phyloP scores from a whole-genome alignment of 164 flowering plant species.

The Kalanchoe fedtschenkoi region DNA sequence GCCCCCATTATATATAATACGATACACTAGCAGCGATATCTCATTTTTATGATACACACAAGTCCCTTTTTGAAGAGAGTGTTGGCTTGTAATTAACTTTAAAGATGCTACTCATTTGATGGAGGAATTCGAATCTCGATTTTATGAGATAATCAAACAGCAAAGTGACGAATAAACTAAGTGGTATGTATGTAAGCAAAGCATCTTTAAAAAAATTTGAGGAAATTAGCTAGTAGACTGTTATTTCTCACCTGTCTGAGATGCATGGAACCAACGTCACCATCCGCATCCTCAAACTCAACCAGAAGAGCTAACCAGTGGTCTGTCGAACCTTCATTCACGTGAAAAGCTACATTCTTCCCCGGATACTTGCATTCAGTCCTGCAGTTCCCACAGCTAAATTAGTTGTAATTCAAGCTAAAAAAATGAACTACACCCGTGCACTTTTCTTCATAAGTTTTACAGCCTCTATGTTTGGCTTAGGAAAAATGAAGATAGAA shows the following conservation, averaged over 20 bases:
- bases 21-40: no score
- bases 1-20: no score
- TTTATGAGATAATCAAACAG: not conserved
- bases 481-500: no score
- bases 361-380: slow-evolving; percentile 80
- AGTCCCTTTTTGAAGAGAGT: not conserved
- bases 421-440: no score
- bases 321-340: slow-evolving; percentile 86
- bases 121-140: not conserved
- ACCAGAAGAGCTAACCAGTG: slow-evolving; percentile 79
- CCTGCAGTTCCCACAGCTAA: slow-evolving; percentile 29
- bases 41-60: no score
- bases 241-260: slow-evolving; percentile 42
- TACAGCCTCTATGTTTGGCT: no score
- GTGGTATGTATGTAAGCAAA: no score
- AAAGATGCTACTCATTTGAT: not conserved
- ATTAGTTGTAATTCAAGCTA: no score
- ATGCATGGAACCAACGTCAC: slow-evolving; percentile 95
- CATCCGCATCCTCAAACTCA: slow-evolving; percentile 90
- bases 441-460: no score
- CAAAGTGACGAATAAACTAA: no score
- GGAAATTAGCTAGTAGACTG: not conserved
- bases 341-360: slow-evolving; percentile 75
- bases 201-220: no score
- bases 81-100: not conserved